These are phyloP conservation scores for Hanseniaspora gamundiae DNA, from an alignment of 1,139 yeast species.

Conservation along the genomic window DNA sequence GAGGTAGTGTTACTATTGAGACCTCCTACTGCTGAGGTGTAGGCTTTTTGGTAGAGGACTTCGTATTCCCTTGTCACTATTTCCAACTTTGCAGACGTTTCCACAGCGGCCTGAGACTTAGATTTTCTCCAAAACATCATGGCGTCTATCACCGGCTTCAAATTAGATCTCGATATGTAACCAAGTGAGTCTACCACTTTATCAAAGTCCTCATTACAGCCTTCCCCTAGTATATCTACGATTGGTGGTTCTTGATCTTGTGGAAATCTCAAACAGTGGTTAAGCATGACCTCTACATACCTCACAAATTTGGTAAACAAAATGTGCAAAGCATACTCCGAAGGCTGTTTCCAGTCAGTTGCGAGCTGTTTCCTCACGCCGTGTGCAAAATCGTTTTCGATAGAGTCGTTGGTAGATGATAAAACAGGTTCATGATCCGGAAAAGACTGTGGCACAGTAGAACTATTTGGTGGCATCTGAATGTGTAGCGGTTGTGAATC, in stretches of 20 bases:
- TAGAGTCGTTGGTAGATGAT: not conserved
- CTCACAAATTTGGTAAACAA: constrained; percentile 92
- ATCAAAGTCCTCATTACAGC: constrained; percentile 78
- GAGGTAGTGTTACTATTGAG: not conserved
- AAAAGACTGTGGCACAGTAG: not conserved
- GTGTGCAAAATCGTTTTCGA: not conserved
- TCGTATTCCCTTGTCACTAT: constrained; percentile 24
- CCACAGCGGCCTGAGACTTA: constrained; percentile 71
- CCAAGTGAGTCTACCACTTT: constrained; percentile 78
- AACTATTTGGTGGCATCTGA: not conserved
- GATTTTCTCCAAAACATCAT: constrained; percentile 98
- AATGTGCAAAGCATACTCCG: constrained; percentile 89
- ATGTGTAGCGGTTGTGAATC: not conserved
- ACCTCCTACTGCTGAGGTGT: not conserved
- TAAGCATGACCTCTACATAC: constrained; percentile 78
- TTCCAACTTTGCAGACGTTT: constrained; percentile 52
- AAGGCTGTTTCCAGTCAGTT: constrained; percentile 64
- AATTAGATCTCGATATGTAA: constrained; percentile 77
- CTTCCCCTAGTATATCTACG: constrained; percentile 71
- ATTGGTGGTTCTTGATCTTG: constrained; percentile 66
- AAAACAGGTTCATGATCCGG: not conserved
- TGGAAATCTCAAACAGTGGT: constrained; percentile 58
- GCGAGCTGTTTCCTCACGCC: constrained; percentile 23
- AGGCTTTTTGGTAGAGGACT: not conserved
- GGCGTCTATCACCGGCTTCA: constrained; percentile 92